Percentiles rank a stretch among this genome's conserved stretches.
These are phyloP conservation scores for Cephaloascus fragrans DNA, from an alignment of 805 yeast species.

Conservation along the genomic window DNA sequence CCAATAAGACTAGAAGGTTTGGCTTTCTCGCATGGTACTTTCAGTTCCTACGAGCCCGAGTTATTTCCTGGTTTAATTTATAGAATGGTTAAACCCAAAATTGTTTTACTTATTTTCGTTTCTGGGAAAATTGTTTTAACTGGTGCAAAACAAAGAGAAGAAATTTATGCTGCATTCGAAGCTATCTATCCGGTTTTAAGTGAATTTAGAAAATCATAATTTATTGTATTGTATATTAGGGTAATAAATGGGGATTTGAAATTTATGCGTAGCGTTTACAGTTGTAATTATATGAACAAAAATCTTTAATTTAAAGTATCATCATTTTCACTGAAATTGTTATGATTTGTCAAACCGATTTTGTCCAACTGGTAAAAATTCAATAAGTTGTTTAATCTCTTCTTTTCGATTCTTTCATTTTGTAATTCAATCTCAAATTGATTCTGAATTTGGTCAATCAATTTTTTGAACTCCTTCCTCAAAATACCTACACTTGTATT, in stretches of 20 bases:
- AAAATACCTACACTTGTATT: slow-evolving; percentile 40
- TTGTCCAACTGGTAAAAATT: slow-evolving; percentile 15
- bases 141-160: slow-evolving; percentile 98
- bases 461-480: slow-evolving; percentile 58
- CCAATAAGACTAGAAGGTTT: slow-evolving; percentile 96
- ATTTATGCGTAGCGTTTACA: no score
- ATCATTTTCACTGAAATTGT: not conserved
- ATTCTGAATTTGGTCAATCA: slow-evolving; percentile 51
- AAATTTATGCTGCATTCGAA: slow-evolving; percentile 95
- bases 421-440: slow-evolving; percentile 50
- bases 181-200: slow-evolving; percentile 97
- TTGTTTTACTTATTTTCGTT: slow-evolving; percentile 89
- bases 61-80: slow-evolving; percentile 96
- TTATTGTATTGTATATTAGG: not conserved
- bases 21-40: slow-evolving; percentile 97
- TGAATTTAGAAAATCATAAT: slow-evolving; percentile 81
- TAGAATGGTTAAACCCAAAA: slow-evolving; percentile 99
- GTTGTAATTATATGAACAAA: no score
- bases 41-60: slow-evolving; percentile 97
- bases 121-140: slow-evolving; percentile 96
- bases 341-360: not conserved
- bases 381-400: slow-evolving; percentile 30
- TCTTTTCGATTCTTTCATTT: slow-evolving; percentile 43
- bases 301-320: not conserved
- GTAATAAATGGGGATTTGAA: not conserved